phyloP scores from a whole-genome alignment of 768 basidiomycete species.

The Neoboletus brunneissimus region DNA sequence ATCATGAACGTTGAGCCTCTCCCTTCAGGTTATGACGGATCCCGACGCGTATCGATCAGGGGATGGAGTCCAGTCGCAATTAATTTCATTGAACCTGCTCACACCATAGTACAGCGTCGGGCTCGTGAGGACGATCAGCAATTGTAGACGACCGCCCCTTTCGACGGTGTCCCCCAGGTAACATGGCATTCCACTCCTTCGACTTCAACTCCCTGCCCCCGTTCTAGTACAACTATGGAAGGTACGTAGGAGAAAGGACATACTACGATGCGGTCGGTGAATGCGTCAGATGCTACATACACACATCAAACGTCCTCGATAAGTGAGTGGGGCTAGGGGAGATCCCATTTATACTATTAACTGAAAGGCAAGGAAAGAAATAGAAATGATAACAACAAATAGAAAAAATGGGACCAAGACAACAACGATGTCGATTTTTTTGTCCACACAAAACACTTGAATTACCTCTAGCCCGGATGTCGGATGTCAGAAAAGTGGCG shows the following conservation, averaged over 20 bases:
- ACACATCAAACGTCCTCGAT: conserved; percentile 12
- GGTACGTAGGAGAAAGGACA: conserved; percentile 12
- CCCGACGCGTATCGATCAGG: too few species aligned
- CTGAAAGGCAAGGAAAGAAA: background rate
- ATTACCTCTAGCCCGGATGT: conserved; percentile 12
- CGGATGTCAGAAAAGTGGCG: background rate
- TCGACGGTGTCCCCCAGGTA: conserved; percentile 4
- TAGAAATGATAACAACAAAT: conserved; percentile 19
- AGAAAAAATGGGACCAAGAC: conserved; percentile 14
- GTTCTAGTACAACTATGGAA: conserved; percentile 16
- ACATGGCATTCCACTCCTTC: conserved; percentile 14
- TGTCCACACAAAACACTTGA: conserved; percentile 7
- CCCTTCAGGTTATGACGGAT: too few species aligned
- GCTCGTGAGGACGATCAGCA: background rate
- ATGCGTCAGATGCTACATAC: conserved; percentile 23
- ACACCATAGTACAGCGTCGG: too few species aligned
- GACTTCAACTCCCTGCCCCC: background rate
- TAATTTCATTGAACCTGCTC: too few species aligned
- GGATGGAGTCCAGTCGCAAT: too few species aligned
- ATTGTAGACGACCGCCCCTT: conserved; percentile 7
- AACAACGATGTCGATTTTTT: conserved; percentile 16
- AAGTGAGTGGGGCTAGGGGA: conserved; percentile 5
- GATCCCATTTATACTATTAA: conserved; percentile 14
- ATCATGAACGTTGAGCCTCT: too few species aligned
- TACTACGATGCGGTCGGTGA: conserved; percentile 3